phyloP scores from a whole-genome alignment of 2,329 filamentous ascomycete species.

The Exophiala xenobiotica region DNA sequence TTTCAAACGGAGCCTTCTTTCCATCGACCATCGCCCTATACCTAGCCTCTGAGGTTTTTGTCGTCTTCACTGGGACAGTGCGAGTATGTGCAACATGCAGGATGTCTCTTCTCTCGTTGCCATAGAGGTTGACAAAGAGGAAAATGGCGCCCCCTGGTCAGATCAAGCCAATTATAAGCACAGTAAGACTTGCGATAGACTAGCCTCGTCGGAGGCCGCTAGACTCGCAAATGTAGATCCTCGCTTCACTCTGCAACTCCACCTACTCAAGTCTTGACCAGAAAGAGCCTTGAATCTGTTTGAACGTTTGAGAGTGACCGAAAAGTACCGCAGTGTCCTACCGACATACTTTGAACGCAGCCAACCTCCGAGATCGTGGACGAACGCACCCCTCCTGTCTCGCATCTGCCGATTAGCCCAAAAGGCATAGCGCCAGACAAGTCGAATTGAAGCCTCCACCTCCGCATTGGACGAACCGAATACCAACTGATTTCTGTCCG shows the following conservation, averaged over 20 bases:
- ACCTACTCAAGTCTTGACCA: conserved; percentile 1
- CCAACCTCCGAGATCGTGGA: background rate
- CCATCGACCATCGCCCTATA: background rate
- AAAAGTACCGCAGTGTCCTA: background rate
- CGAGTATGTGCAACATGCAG: too few relatives aligned
- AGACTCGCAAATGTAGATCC: conserved; percentile 1
- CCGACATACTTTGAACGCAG: background rate
- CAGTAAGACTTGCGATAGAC: background rate
- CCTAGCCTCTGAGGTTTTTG: background rate
- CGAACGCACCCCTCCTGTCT: background rate
- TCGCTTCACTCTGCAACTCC: background rate
- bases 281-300: background rate
- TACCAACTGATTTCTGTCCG: background rate
- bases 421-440: background rate
- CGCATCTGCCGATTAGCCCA: background rate
- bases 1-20: background rate
- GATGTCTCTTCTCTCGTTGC: background rate
- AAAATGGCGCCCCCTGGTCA: background rate
- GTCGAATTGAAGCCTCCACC: background rate
- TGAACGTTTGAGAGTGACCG: background rate
- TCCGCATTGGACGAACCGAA: background rate
- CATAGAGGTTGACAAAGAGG: background rate
- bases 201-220: conserved; percentile 1
- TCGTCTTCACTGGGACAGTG: too few relatives aligned
- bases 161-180: background rate